Base-by-base conservation (phyloP, 768 basidiomycete genomes). In the Lepiota subincarnata region DNA sequence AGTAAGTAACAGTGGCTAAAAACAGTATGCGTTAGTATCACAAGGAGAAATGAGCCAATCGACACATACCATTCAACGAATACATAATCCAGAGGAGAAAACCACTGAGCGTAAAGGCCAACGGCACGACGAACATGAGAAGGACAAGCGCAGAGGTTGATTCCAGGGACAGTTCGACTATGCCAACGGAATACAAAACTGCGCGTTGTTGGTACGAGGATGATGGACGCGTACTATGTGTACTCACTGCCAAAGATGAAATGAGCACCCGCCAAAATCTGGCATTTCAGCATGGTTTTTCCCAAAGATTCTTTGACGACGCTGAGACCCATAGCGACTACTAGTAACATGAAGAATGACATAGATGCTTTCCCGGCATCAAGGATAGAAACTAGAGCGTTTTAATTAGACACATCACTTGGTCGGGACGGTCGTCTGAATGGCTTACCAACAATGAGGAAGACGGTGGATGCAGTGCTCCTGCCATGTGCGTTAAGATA, bases 41-140 rank as follows among this genome's bases (percentile, higher is more conserved):
- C 42, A 34, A 4, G 36, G 7, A 37, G 53, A 5, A 14, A 19
- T 43, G 39, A n/a, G 45, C 37, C 28, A 13, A 49, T n/a, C 34
- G 11, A 44, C 16, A 68, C 77, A 24, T 57, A 92, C 92, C 86
- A 62, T 92, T 94, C 45, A 97, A 73, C 10, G 89, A 82, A 66
- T 94, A 87, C 73, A 96, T 82, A 48, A 96, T 98, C 96, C 96
- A 98, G 58, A 96, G 78, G 20, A 99, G 78, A 76, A 98, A 99
- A 1, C 87, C 86, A 53, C 93, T 96, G n/a, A 99, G 77, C 0
- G 93, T 94, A 70, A 98, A 88, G 0, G 96, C 91, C 45, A 99
- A 76, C 4, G 97, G 97, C 55, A 98, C 85, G 57, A 98, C 89
- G 65, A 98, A 93, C 60, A 97, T 65, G 56, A 99, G 73, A 22